Conservation (phyloP, 1,284 basidiomycete genomes). For the Boletus calvinii region DNA sequence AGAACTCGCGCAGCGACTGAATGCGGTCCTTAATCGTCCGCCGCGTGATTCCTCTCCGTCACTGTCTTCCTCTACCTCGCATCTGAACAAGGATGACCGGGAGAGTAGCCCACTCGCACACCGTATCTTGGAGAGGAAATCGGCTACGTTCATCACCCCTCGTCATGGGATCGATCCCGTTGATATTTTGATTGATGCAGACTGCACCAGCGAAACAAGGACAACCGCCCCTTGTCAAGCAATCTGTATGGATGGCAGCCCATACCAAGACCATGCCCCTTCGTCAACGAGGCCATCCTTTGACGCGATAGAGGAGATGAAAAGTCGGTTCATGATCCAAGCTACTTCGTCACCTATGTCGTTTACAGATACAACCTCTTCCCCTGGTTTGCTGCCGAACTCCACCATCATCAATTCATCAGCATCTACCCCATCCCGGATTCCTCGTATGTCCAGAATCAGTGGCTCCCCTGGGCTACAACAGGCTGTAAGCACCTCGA, state of each 20-base stretch:
- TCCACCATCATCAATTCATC: slow-evolving; percentile 14
- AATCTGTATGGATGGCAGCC: slow-evolving; percentile 1
- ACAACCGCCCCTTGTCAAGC: slow-evolving; percentile 3
- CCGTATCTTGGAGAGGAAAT: slow-evolving; percentile 26
- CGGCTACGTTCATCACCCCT: slow-evolving; percentile 11
- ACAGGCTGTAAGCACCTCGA: slow-evolving; percentile 32
- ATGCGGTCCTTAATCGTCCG: slow-evolving; percentile 41
- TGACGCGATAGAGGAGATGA: slow-evolving; percentile 65
- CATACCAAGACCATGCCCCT: slow-evolving; percentile 25
- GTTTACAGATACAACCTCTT: slow-evolving; percentile 19
- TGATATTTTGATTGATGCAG: slow-evolving; percentile 6
- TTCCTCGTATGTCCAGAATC: slow-evolving; percentile 29
- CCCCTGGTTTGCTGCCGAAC: slow-evolving; percentile 11
- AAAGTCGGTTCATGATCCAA: slow-evolving; percentile 50
- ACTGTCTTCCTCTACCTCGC: slow-evolving; percentile 7
- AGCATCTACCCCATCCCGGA: slow-evolving; percentile 28
- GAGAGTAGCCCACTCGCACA: slow-evolving; percentile 35
- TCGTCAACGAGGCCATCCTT: slow-evolving; percentile 37
- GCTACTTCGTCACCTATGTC: slow-evolving; percentile 33
- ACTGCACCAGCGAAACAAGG: slow-evolving; percentile 4
- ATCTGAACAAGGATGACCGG: slow-evolving; percentile 18
- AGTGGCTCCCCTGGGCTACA: slow-evolving; percentile 30
- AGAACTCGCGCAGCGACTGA: slow-evolving; percentile 53
- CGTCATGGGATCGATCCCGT: slow-evolving; percentile 3
- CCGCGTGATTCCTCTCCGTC: slow-evolving; percentile 28